Evolutionary conservation across 345 rosid genomes (phyloP).

Genomic region (Salix purpurea): DNA sequence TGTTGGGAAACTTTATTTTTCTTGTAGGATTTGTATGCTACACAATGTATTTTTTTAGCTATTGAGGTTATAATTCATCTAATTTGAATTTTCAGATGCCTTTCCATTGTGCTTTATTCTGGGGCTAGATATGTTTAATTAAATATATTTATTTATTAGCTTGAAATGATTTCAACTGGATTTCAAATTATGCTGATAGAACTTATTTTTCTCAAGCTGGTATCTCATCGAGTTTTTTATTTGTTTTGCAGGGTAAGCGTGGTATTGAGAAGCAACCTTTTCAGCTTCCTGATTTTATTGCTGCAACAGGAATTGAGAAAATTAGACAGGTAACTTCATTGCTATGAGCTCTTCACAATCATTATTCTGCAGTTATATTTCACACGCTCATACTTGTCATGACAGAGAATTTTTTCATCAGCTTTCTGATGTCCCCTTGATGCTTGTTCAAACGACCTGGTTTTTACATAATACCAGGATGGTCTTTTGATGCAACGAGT

Average conservation of each 20-base stretch:
- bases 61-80: conserved; percentile 43
- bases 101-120: conserved; percentile 42
- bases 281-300: conserved; percentile 99
- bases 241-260: conserved; percentile 86
- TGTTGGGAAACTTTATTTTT: conserved; percentile 8
- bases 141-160: conserved; percentile 4
- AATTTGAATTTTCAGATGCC: conserved; percentile 56
- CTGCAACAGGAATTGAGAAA: conserved; percentile 98
- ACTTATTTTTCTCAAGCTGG: not conserved
- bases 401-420: not conserved
- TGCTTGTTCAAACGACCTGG: not conserved
- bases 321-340: conserved; percentile 81
- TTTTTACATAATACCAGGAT: not conserved
- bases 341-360: not conserved
- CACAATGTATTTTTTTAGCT: conserved; percentile 13
- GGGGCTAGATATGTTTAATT: conserved; percentile 35
- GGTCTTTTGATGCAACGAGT: not conserved
- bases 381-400: not conserved
- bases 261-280: conserved; percentile 99
- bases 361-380: not conserved
- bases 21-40: conserved; percentile 14
- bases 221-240: conserved; percentile 40
- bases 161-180: conserved; percentile 14
- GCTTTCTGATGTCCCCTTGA: not conserved
- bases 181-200: not conserved